phyloP scores from a whole-genome alignment of 2,329 filamentous ascomycete genomes.

The Sclerotinia minor region DNA sequence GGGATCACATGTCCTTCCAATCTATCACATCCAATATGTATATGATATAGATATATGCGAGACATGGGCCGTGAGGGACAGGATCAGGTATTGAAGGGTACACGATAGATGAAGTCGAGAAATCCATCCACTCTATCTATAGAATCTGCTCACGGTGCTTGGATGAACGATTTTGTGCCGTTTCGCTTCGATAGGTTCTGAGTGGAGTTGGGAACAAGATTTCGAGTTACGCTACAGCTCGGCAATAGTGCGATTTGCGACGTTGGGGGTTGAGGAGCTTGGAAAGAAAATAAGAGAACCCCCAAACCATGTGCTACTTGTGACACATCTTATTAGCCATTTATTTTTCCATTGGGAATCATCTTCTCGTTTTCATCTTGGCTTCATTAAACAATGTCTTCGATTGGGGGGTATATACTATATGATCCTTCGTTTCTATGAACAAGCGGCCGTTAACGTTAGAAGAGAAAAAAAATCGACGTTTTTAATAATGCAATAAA shows the following conservation, averaged over 20 bases:
- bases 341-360: neutral
- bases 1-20: slow-evolving; percentile 10
- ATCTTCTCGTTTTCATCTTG: neutral
- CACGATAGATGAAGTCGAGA: neutral
- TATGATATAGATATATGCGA: slow-evolving; percentile 11
- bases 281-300: neutral
- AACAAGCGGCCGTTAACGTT: neutral
- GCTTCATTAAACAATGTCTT: neutral
- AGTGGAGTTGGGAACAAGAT: neutral
- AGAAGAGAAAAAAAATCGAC: neutral
- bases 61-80: neutral
- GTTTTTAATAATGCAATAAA: slow-evolving; percentile 17
- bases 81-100: slow-evolving; percentile 4
- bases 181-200: neutral
- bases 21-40: slow-evolving; percentile 4
- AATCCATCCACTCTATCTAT: neutral
- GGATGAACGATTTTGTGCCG: slow-evolving; percentile 10
- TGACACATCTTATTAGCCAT: slow-evolving; percentile 2
- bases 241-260: slow-evolving; percentile 10
- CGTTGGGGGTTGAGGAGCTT: slow-evolving; percentile 1
- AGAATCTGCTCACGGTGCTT: neutral
- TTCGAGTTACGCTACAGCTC: slow-evolving; percentile 11
- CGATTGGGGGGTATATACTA: slow-evolving; percentile 17
- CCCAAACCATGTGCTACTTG: slow-evolving; percentile 12
- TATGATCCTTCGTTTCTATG: neutral